phyloP scores from a whole-genome alignment of 345 rosid species.

The Hypericum perforatum region DNA sequence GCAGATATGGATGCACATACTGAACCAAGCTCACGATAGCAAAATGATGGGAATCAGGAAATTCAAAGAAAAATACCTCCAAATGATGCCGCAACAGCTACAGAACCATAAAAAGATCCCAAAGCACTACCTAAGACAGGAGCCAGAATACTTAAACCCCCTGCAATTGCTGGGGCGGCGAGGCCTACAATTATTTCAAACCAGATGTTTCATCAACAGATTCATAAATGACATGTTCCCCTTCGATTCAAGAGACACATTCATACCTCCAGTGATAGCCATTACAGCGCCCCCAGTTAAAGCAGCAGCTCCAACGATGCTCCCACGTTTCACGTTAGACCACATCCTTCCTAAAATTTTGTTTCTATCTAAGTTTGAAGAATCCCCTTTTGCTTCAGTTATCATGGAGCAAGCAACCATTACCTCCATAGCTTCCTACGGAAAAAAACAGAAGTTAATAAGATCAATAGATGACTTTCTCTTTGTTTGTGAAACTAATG shows the following conservation, averaged over 20 bases:
- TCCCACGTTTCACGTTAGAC: slow-evolving; percentile 91
- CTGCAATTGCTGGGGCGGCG: slow-evolving; percentile 99
- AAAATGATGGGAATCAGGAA: slow-evolving; percentile 1
- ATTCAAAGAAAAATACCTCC: slow-evolving; percentile 51
- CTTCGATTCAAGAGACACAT: neutral
- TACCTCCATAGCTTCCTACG: slow-evolving; percentile 65
- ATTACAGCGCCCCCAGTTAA: slow-evolving; percentile 83
- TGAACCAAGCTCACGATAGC: no score
- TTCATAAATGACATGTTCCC: slow-evolving; percentile 3
- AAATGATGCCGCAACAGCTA: slow-evolving; percentile 98
- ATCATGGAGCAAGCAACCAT: slow-evolving; percentile 89
- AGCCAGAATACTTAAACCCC: slow-evolving; percentile 88
- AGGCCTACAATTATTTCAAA: slow-evolving; percentile 33
- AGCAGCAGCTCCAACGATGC: slow-evolving; percentile 95
- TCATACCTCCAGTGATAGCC: slow-evolving; percentile 92
- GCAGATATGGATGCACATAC: slow-evolving; percentile 2
- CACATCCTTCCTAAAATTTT: slow-evolving; percentile 39
- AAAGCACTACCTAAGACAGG: slow-evolving; percentile 93
- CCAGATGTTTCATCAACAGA: slow-evolving; percentile 5
- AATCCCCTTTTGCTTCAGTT: slow-evolving; percentile 61
- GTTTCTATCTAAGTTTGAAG: slow-evolving; percentile 43
- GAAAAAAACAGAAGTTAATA: neutral
- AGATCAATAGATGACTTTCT: no score
- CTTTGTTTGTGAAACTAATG: no score
- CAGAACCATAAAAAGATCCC: slow-evolving; percentile 94